Evolutionary conservation across 768 basidiomycete species (phyloP), one percentile per base, ranked within the genome.

Genomic region (Hebeloma cylindrosporum): DNA sequence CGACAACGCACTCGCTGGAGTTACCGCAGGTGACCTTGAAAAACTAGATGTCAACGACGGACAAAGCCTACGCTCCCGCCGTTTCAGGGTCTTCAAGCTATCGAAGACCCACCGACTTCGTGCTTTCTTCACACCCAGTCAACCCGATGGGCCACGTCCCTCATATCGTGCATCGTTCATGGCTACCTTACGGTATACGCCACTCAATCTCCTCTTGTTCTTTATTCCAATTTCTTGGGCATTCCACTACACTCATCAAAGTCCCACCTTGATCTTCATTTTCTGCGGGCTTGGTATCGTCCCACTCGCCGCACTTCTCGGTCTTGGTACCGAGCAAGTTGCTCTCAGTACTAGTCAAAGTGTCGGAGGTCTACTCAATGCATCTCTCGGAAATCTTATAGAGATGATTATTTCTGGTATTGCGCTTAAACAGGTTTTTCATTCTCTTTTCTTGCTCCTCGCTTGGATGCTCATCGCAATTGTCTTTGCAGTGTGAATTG

Each of bases 161-260:
- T 64, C 65, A 2, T 71, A 69, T 47, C 41, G 41, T 20, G 48
- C 59, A 10, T 71, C 69, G 3, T 38, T 67, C 43, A 61, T 54
- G 43, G 65, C 63, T 2, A 52, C 60, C 1, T 26, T 67, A 20
- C 60, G 48, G 25, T 71, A 71, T 54, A 64, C 67, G 16, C 65
- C 60, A 2, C 54, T 67, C 36, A 80, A 78, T 53, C 43, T 78
- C 35, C 62, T 72, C 30, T 60, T 78, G 26, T 36, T 73, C 2
- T 75, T 74, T 56, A 77, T 78, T 43, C 75, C 78, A 1, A 65
- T 78, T 37, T 71, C 73, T 1, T 72, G 75, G 75, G 73, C 70
- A 2, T 56, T 78, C 38, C 69, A 77, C 50, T 72, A 64, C 48
- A 66, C 66, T 14, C 68, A 75, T 47, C 70, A 72, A 47, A 69